These are phyloP conservation scores for Nakazawaea wickerhamii DNA, from an alignment of 805 yeast species.

Conservation along the genomic window DNA sequence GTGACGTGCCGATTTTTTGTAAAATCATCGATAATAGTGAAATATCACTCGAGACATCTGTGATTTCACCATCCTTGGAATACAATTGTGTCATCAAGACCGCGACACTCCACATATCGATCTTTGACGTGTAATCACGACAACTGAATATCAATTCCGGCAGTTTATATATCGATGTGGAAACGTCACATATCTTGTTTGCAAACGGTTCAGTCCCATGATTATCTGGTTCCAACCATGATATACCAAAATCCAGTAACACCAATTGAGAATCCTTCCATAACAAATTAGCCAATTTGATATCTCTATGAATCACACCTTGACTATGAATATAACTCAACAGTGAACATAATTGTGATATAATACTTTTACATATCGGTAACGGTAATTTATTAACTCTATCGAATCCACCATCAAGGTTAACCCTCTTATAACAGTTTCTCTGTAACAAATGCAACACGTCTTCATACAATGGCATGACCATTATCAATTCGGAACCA, in stretches of 20 bases:
- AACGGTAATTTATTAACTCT: slow-evolving; percentile 16
- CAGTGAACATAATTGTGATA: slow-evolving; percentile 37
- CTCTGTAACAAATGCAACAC: too few relatives aligned
- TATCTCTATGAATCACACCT: slow-evolving; percentile 66
- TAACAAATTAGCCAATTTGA: slow-evolving; percentile 65
- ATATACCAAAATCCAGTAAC: slow-evolving; percentile 38
- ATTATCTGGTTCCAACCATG: slow-evolving; percentile 41
- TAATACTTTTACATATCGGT: slow-evolving; percentile 23
- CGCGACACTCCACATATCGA: slow-evolving; percentile 75
- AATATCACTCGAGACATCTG: slow-evolving; percentile 48
- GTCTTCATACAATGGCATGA: slow-evolving; percentile 33
- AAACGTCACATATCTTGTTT: slow-evolving; percentile 48
- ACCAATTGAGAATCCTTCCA: slow-evolving; percentile 25
- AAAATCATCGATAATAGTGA: slow-evolving; percentile 51
- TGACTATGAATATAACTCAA: slow-evolving; percentile 60
- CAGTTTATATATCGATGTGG: slow-evolving; percentile 64
- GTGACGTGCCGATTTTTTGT: slow-evolving; percentile 59
- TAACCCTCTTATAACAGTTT: too few relatives aligned
- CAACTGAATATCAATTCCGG: slow-evolving; percentile 68
- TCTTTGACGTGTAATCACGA: slow-evolving; percentile 43
- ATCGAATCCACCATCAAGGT: not conserved
- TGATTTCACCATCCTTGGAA: slow-evolving; percentile 31
- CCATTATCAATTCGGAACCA: slow-evolving; percentile 32
- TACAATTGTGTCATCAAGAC: slow-evolving; percentile 52
- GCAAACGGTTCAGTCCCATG: slow-evolving; percentile 57